Conservation (phyloP, 257 asterid genomes). For the Ocimum tenuiflorum region DNA sequence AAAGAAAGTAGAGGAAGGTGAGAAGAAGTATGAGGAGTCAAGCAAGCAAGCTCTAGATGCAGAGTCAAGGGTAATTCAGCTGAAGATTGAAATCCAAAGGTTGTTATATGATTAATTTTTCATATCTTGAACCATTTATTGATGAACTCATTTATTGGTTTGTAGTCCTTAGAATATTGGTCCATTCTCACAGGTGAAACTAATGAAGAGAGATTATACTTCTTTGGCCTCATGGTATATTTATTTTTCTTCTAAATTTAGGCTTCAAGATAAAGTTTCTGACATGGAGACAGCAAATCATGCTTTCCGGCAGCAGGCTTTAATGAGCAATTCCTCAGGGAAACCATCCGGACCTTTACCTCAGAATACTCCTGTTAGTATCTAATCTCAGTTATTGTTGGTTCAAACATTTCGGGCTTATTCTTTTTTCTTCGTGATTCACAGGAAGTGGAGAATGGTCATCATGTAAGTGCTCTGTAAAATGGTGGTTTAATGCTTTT, state of each 20-base stretch:
- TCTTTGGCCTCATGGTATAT: constrained; percentile 15
- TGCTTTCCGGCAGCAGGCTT: constrained; percentile 52
- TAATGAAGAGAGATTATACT: constrained; percentile 8
- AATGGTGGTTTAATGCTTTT: constrained; percentile 6
- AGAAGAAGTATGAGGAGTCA: constrained; percentile 58
- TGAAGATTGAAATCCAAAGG: constrained; percentile 75
- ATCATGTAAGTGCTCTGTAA: constrained; percentile 46
- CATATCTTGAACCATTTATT: constrained; percentile 8
- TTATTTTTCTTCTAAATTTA: constrained; percentile 25
- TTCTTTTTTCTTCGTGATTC: constrained; percentile 11
- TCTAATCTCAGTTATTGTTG: not conserved
- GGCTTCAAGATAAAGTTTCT: constrained; percentile 67
- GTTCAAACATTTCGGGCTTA: constrained; percentile 10
- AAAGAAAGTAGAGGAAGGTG: constrained; percentile 58
- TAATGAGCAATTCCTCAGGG: constrained; percentile 40
- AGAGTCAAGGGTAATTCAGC: constrained; percentile 57
- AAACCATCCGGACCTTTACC: constrained; percentile 45
- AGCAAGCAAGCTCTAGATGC: constrained; percentile 63
- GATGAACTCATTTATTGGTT: not conserved
- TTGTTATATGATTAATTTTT: constrained; percentile 14
- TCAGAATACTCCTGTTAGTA: constrained; percentile 38
- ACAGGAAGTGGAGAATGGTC: constrained; percentile 67
- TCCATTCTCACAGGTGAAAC: constrained; percentile 9
- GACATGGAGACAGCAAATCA: constrained; percentile 62
- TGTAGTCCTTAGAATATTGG: not conserved